Conservation (phyloP, 495 filamentous ascomycete genomes). For the Bryoglossum gracile region DNA sequence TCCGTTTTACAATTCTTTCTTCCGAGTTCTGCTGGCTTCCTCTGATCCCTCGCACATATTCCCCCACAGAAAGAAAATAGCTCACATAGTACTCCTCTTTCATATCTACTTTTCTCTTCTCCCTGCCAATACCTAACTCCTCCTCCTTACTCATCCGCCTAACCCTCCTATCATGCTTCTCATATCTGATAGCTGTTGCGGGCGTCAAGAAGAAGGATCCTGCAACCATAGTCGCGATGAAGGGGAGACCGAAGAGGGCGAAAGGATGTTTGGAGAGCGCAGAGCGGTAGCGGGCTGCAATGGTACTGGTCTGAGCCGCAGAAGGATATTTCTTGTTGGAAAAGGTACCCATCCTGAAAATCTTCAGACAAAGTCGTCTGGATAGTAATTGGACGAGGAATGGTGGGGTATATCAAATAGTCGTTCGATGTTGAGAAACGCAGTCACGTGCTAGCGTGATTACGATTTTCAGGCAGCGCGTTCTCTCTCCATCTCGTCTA, state of each 20-base stretch:
- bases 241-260: constrained; percentile 91
- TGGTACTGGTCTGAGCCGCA: constrained; percentile 47
- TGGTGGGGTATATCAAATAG: neutral
- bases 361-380: neutral
- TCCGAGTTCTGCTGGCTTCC: neutral
- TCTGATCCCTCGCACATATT: neutral
- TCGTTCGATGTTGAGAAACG: neutral
- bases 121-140: constrained; percentile 67
- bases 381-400: neutral
- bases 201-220: constrained; percentile 93
- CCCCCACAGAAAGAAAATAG: constrained; percentile 14
- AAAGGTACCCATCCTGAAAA: constrained; percentile 60
- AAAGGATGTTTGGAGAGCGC: constrained; percentile 71
- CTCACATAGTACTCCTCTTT: constrained; percentile 93
- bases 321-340: constrained; percentile 63
- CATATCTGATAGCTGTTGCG: constrained; percentile 86
- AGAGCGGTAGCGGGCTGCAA: constrained; percentile 70
- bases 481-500: constrained; percentile 1
- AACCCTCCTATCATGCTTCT: constrained; percentile 82
- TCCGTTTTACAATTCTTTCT: neutral
- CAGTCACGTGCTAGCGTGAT: constrained; percentile 9
- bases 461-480: neutral
- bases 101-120: constrained; percentile 65
- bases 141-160: constrained; percentile 76
- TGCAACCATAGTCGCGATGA: constrained; percentile 84